These are phyloP conservation scores for Daedaleopsis nitida DNA, from an alignment of 768 basidiomycete genomes.

Conservation along the genomic window DNA sequence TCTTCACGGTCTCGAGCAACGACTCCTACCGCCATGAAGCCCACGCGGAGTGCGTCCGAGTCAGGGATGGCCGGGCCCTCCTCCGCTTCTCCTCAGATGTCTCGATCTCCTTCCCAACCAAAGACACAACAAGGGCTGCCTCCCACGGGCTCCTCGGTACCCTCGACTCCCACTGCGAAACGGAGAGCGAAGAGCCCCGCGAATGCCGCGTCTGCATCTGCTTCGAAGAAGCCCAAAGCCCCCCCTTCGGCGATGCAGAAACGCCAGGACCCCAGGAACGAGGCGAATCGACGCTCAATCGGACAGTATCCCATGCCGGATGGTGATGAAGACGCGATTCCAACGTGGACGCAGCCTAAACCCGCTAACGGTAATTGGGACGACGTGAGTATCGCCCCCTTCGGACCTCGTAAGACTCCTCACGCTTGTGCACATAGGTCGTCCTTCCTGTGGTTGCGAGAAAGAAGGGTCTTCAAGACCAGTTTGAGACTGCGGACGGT, in stretches of 20 bases:
- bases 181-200: constrained; percentile 51
- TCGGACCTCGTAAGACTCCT: constrained; percentile 15
- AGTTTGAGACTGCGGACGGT: constrained; percentile 72
- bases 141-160: constrained; percentile 10
- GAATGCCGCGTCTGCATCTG: constrained; percentile 37
- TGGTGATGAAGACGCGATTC: constrained; percentile 72
- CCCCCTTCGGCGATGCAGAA: constrained; percentile 34
- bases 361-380: constrained; percentile 79
- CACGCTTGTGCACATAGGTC: constrained; percentile 47
- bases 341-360: constrained; percentile 78
- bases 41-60: constrained; percentile 41
- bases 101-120: constrained; percentile 21
- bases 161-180: constrained; percentile 34
- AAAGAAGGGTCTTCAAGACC: constrained; percentile 74
- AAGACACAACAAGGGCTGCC: constrained; percentile 15
- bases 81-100: constrained; percentile 17
- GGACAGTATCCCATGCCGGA: constrained; percentile 68
- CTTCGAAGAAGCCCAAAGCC: constrained; percentile 42
- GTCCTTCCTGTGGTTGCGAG: constrained; percentile 83
- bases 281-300: constrained; percentile 55
- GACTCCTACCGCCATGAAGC: constrained; percentile 44
- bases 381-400: constrained; percentile 51
- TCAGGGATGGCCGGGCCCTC: constrained; percentile 17
- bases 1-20: constrained; percentile 47
- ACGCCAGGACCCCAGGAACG: constrained; percentile 41